Base-by-base conservation (phyloP, 192 early-diverging fungal genomes). In the Gorgonomyces haynaldii region DNA sequence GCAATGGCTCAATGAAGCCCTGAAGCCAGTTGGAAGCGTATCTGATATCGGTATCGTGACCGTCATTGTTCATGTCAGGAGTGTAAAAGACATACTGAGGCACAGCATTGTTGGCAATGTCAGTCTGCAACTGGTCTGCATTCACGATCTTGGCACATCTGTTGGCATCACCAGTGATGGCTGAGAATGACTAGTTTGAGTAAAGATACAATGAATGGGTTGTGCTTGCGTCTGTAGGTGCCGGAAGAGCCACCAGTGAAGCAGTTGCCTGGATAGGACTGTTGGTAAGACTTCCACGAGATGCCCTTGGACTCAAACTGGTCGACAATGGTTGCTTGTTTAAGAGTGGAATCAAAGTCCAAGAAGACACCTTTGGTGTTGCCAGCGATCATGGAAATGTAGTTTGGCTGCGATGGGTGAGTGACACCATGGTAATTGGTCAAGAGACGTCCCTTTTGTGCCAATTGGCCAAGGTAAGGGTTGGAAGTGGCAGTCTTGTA, bases 381-480 rank as follows among this genome's bases (percentile, higher is more conserved):
- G 16, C 74, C 74, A 28, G 50, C 24, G 12, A 68, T 65, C 32
- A 76, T 64, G 22, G 74, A 75, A 40, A 84, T 53, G 58, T 86
- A 86, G 62, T 86, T 86, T 48, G 78, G 78, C 54, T 84, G 69
- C 32, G 78, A 81, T 2, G 81, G 81, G 52, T 82, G 79, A 21
- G 56, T 44, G 32, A 68, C 40, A 23, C 51, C 78, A 28, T 65
- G 38, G 62, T 66, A 79, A 67, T 82, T 75, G 52, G 70, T 66
- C 20, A 78, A 42, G n/a, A 70, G 45, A 24, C 58, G 50, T 3
- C 76, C 78, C 28, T 76, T 45, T 22, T 39, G 10, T 13, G 22
- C 46, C 20, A 67, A 35, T 15, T 42, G 26, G 2, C 5, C 19
- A 29, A 69, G 45, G 51, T 60, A 69, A 16, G 58, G 37, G 38